Conservation (phyloP, 805 yeast species). For the Pichia heedii region DNA sequence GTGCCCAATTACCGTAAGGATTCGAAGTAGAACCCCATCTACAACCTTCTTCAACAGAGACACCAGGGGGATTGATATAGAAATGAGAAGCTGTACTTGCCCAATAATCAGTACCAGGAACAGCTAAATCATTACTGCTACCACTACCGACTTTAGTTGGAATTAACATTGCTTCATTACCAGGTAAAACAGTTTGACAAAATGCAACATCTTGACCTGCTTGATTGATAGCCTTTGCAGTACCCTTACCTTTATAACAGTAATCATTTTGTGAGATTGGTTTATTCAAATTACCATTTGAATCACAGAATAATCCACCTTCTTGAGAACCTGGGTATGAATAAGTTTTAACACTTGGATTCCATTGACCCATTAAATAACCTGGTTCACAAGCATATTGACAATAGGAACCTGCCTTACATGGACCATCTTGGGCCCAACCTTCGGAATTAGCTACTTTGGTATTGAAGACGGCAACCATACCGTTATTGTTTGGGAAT, state of each 20-base stretch:
- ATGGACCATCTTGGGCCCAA: constrained; percentile 77
- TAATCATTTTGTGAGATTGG: constrained; percentile 49
- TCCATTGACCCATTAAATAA: constrained; percentile 83
- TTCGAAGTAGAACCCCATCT: constrained; percentile 68
- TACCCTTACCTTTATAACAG: constrained; percentile 73
- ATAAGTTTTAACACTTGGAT: constrained; percentile 62
- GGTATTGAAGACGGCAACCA: constrained; percentile 53
- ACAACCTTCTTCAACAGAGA: constrained; percentile 66
- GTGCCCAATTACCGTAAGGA: constrained; percentile 86
- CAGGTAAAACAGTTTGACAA: constrained; percentile 91
- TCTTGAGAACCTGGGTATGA: constrained; percentile 68
- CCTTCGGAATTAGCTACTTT: constrained; percentile 55
- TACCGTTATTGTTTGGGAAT: constrained; percentile 59
- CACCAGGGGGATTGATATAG: constrained; percentile 80
- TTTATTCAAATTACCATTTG: constrained; percentile 56
- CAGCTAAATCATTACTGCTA: constrained; percentile 52
- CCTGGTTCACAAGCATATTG: constrained; percentile 93
- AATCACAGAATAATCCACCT: constrained; percentile 77
- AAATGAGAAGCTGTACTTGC: constrained; percentile 82
- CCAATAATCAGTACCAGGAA: constrained; percentile 79
- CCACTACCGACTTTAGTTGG: constrained; percentile 62
- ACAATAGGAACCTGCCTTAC: constrained; percentile 73
- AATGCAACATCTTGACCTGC: constrained; percentile 60
- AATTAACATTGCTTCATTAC: constrained; percentile 89
- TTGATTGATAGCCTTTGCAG: constrained; percentile 47